Base-by-base conservation (phyloP, 176 grass and related monocot species). In the Calamus simplicifolius region DNA sequence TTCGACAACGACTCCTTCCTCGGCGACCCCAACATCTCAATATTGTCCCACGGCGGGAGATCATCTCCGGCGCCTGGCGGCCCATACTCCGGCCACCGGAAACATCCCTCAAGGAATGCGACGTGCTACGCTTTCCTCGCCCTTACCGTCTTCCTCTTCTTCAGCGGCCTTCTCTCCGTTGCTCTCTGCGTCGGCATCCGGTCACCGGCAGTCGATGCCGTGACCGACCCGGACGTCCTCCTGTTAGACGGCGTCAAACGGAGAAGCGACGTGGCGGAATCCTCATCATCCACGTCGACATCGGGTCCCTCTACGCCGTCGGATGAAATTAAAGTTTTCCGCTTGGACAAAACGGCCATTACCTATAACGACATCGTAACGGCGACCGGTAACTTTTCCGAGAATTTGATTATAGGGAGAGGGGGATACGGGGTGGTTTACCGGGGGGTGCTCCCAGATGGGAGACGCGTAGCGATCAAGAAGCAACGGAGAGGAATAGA, bases 351-450 rank as follows among this genome's bases (percentile, higher is more conserved):
- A 48, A 80, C 70, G 7, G 72, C 63, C 19, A 85, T 92, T 67
- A 98, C 87, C 18, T 97, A 88, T 61, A 43, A 51, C 25, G 87
- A 92, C 79, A 92, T 97, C 64, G 73, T 92, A 52, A 69, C 58
- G 4, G 87, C 87, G 19, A 97, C 93, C 6, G 48, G 69, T 6
- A 75, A 88, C 67, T 97, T 97, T 69, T 75, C 84, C 3, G 75
- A 88, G 7, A 61, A 78, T 60, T 69, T 87, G 19, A 75, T 97
- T 28, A 68, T 97, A 8, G 93, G 93, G 16, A 64, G 87, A 0
- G 93, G 93, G 1, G 93, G 93, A 26, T 90, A 80, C 58, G 84
- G 93, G 14, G 81, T 91, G 62, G 93, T 97, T 18, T 97, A 97
- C 72, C 75, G 78, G 7, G 93, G 87, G 16, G 55, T 78, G 51